These are phyloP conservation scores for Hondaea fermentalgiana DNA, from an alignment of 108 stramenopile genomes.

Conservation along the genomic window DNA sequence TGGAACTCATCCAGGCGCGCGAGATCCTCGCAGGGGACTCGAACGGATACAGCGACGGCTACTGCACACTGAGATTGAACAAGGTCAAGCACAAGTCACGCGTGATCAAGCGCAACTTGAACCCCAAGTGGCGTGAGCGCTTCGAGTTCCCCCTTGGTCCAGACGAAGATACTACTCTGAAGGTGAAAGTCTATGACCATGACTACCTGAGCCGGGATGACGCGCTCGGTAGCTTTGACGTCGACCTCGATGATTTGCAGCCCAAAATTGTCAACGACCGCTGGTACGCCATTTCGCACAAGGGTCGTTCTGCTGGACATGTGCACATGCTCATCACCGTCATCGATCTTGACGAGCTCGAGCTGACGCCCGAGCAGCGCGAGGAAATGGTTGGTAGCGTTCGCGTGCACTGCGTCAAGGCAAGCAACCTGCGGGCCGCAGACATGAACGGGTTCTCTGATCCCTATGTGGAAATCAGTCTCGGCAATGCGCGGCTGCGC, in stretches of 20 bases:
- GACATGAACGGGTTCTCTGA: not conserved
- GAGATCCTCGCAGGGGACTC: not conserved
- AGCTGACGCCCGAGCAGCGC: not conserved
- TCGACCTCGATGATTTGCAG: not conserved
- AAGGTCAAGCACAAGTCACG: not conserved
- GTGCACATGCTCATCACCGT: constrained; percentile 9
- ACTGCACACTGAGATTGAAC: not conserved
- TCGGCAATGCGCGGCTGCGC: not conserved
- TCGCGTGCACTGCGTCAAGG: not conserved
- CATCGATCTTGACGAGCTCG: not conserved
- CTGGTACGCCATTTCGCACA: not conserved
- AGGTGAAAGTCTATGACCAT: not conserved
- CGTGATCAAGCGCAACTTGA: not conserved
- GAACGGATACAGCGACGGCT: not conserved
- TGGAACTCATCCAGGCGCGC: not conserved
- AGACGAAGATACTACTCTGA: not conserved
- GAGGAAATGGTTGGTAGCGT: not conserved
- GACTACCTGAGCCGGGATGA: not conserved
- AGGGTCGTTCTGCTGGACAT: not conserved
- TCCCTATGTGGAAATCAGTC: not conserved
- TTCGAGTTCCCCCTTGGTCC: not conserved
- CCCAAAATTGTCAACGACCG: not conserved
- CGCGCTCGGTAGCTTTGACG: not conserved
- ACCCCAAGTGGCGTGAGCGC: constrained; percentile 7
- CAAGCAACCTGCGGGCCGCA: not conserved